Percentiles rank a stretch among this genome's conserved stretches.
phyloP scores from a whole-genome alignment of 768 basidiomycete species.

The Gloeostereum incarnatum region DNA sequence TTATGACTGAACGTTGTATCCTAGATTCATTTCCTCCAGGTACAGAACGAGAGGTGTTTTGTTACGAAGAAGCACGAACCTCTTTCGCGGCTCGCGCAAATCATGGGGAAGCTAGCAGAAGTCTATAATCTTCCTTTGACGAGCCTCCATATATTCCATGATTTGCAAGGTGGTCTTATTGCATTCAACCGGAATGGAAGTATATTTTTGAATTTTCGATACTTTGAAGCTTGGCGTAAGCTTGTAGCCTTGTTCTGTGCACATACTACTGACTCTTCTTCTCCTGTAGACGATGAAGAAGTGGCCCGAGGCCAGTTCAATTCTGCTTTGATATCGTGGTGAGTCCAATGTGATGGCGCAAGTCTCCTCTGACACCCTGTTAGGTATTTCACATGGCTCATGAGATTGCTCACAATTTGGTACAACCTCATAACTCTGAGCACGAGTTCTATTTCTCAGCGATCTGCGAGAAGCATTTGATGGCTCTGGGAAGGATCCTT shows the following conservation, averaged over 20 bases:
- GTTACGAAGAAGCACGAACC: conserved; percentile 43
- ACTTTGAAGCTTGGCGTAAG: conserved; percentile 83
- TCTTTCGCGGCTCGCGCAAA: conserved; percentile 63
- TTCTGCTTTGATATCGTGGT: conserved; percentile 81
- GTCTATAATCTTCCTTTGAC: conserved; percentile 68
- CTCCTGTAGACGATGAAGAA: conserved; percentile 53
- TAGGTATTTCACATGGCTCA: conserved; percentile 93
- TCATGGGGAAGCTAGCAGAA: conserved; percentile 54
- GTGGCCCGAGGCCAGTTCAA: conserved; percentile 42
- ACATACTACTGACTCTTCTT: neutral
- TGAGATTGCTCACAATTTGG: conserved; percentile 88
- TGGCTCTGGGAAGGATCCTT: conserved; percentile 24
- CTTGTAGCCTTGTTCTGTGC: neutral
- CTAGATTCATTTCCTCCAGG: too few species aligned
- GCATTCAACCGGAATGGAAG: conserved; percentile 91
- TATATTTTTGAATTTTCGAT: conserved; percentile 83
- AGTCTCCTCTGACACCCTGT: neutral
- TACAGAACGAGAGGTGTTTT: too few species aligned
- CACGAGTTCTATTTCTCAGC: conserved; percentile 94
- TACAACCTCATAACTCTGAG: conserved; percentile 80
- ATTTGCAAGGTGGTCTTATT: conserved; percentile 69
- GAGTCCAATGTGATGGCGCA: conserved; percentile 8
- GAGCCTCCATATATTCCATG: conserved; percentile 83
- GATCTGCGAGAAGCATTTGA: conserved; percentile 65
- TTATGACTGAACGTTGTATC: too few species aligned